Evolutionary conservation across 2,329 filamentous ascomycete species (phyloP), one percentile per base, ranked within the genome.

Genomic region (Incumbomyces lentus): DNA sequence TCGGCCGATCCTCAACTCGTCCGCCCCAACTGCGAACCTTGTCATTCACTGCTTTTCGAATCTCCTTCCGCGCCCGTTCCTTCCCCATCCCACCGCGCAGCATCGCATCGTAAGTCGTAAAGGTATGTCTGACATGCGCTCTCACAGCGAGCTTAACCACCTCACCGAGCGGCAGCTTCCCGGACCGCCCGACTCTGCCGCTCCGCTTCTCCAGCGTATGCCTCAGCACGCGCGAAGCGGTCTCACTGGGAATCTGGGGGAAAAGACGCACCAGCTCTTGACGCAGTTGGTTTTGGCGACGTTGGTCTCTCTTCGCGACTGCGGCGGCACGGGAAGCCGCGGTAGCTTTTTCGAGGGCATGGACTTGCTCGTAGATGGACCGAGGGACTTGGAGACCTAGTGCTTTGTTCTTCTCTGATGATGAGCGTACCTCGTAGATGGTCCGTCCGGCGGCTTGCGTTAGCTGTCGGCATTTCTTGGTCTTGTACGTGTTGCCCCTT

Each of bases 381-480:
- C 51, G 53, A 0, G 69, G 70, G 2, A 71, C 63, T 33, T 68
- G 66, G 16, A 75, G 60, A 12, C 71, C 71, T 13, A 69, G 50
- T 26, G 54, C 55, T 26, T 50, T 56, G 47, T 62, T 64, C 29
- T 57, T 60, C 31, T 55, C 44, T 35, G 55, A 56, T 26, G n/a
- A n/a, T n/a, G n/a, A n/a, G 40, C 62, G 67, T 47, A 68, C 60
- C 2, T 61, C 55, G 40, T 66, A 68, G 16, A 68, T 61, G 7
- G 53, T 47, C 22, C 50, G 52, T 5, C 49, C 41, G 5, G 57
- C 54, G 32, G 61, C 58, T 45, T 64, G 66, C 10, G 64, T 67
- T 19, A 58, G 58, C 26, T 48, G 54, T 17, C 66, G 62, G 44
- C 66, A 69, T 45, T 68, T 57, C 12, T 66, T 60, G n/a, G 67